phyloP scores from a whole-genome alignment of 164 flowering plant genomes.

The Litsea cubeba region DNA sequence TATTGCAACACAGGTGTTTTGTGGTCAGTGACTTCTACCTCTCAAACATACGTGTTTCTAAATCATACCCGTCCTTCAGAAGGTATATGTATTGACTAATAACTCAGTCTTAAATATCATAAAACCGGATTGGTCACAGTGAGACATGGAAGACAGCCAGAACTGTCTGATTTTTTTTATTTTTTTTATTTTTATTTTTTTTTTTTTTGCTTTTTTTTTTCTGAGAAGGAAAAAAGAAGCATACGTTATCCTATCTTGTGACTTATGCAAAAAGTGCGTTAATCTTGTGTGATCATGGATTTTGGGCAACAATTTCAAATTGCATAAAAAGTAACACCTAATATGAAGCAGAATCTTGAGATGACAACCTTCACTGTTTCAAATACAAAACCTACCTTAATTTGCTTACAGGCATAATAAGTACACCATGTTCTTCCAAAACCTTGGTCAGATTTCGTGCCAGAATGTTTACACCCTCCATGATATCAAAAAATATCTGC shows the following conservation, averaged over 20 bases:
- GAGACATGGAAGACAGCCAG: neutral
- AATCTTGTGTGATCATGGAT: too few relatives aligned
- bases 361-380: neutral
- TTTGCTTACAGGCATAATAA: conserved; percentile 42
- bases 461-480: conserved; percentile 35
- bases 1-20: too few relatives aligned
- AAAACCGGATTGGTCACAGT: neutral
- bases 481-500: conserved; percentile 54
- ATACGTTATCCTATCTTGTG: too few relatives aligned
- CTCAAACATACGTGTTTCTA: too few relatives aligned
- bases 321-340: neutral
- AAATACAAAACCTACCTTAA: conserved; percentile 35
- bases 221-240: too few relatives aligned
- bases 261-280: too few relatives aligned
- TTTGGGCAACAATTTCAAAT: neutral
- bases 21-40: too few relatives aligned
- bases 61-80: too few relatives aligned
- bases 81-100: too few relatives aligned
- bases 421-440: conserved; percentile 66
- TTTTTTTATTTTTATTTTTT: too few relatives aligned
- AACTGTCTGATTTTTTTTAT: neutral
- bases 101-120: too few relatives aligned
- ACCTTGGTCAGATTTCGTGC: conserved; percentile 42
- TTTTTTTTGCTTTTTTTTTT: too few relatives aligned
- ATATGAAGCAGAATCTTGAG: neutral